phyloP scores from a whole-genome alignment of 2,329 filamentous ascomycete species.

The Fusarium subglutinans region DNA sequence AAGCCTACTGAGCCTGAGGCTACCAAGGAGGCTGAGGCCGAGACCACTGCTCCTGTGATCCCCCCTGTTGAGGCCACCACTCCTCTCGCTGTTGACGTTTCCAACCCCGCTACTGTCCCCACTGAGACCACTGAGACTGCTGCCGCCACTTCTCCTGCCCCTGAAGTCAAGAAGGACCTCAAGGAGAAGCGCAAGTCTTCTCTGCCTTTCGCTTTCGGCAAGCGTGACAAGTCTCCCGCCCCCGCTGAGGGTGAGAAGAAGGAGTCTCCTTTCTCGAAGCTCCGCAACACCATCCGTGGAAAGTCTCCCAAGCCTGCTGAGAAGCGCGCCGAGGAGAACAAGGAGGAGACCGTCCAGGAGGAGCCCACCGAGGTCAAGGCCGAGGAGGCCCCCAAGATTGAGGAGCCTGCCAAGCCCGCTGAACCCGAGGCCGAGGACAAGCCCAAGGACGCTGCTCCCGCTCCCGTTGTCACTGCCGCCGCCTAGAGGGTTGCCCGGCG shows the following conservation, averaged over 20 bases:
- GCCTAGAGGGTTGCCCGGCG: conserved; percentile 53
- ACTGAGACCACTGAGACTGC: conserved; percentile 58
- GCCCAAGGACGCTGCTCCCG: conserved; percentile 53
- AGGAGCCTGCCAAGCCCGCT: conserved; percentile 60
- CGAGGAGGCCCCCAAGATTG: conserved; percentile 54
- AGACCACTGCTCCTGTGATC: conserved; percentile 66
- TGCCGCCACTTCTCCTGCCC: conserved; percentile 53
- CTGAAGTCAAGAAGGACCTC: conserved; percentile 68
- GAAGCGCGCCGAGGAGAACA: conserved; percentile 47
- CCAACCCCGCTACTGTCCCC: conserved; percentile 57
- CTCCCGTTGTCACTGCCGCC: conserved; percentile 61
- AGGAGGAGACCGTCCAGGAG: conserved; percentile 51
- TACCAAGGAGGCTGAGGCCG: conserved; percentile 58
- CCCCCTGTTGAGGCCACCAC: conserved; percentile 67
- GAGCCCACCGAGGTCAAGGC: conserved; percentile 52
- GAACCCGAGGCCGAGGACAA: conserved; percentile 52
- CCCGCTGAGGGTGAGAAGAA: conserved; percentile 71
- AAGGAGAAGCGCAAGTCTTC: conserved; percentile 90
- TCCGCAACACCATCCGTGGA: conserved; percentile 65
- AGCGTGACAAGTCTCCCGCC: conserved; percentile 73
- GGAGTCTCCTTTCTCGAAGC: conserved; percentile 68
- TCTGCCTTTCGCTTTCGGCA: conserved; percentile 76
- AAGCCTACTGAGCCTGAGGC: conserved; percentile 53
- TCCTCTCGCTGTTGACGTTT: conserved; percentile 65
- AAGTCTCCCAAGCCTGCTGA: conserved; percentile 53